A percentile compares a stretch with the other conserved stretches of the same genome.
These are phyloP conservation scores for Trametes versicolor DNA, from an alignment of 1,284 basidiomycete species.

Conservation along the genomic window DNA sequence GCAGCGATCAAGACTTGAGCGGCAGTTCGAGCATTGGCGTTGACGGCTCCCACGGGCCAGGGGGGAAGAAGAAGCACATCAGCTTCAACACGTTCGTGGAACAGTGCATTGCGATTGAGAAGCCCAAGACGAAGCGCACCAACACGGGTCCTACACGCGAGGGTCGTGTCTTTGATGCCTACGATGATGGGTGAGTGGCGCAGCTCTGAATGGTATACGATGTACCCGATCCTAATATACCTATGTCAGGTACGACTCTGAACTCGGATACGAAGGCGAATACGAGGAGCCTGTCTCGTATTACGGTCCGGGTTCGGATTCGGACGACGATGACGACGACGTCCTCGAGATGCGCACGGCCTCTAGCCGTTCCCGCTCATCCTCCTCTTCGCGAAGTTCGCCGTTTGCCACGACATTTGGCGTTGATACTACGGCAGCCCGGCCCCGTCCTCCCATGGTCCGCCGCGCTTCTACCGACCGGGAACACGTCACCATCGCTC, in stretches of 20 bases:
- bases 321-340: conserved; percentile 67
- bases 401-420: conserved; percentile 27
- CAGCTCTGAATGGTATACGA: conserved; percentile 25
- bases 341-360: conserved; percentile 70
- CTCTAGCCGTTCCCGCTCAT: conserved; percentile 50
- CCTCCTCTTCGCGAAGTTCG: conserved; percentile 41
- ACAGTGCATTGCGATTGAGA: conserved; percentile 95
- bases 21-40: conserved; percentile 35
- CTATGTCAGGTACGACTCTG: conserved; percentile 64
- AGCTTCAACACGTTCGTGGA: conserved; percentile 99
- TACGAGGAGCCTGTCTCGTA: conserved; percentile 41
- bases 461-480: conserved; percentile 54
- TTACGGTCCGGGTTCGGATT: conserved; percentile 49
- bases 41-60: conserved; percentile 32
- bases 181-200: conserved; percentile 71
- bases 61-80: conserved; percentile 82
- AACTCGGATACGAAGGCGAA: conserved; percentile 53
- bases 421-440: conserved; percentile 30
- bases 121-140: conserved; percentile 54
- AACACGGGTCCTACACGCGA: conserved; percentile 32
- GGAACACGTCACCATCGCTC: conserved; percentile 88
- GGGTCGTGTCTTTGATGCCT: conserved; percentile 45
- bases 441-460: conserved; percentile 44
- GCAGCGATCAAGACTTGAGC: conserved; percentile 54
- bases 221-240: conserved; percentile 1